Evolutionary conservation across 257 asterid species (phyloP).

Genomic region (Solanum chiquidenum): DNA sequence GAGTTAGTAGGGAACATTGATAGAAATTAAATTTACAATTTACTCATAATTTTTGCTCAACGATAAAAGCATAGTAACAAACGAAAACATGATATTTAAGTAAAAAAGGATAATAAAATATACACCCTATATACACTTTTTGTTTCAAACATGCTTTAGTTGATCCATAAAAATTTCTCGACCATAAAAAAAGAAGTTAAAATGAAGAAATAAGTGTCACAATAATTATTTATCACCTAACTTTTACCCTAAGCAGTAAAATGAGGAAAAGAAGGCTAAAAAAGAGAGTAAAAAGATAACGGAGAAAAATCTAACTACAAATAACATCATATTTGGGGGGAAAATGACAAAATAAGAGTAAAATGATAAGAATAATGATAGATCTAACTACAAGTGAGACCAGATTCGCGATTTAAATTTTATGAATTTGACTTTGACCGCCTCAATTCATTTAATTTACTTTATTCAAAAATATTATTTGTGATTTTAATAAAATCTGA

Average conservation of each 20-base stretch:
- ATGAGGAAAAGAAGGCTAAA: background rate
- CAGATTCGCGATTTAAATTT: background rate
- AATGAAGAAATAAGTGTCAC: background rate
- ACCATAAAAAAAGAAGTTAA: background rate
- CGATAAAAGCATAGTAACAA: background rate
- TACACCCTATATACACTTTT: background rate
- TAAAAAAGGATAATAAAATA: background rate
- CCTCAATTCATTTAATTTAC: background rate
- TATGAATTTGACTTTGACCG: background rate
- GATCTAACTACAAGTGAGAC: background rate
- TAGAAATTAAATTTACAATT: background rate
- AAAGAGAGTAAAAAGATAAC: background rate
- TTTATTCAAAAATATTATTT: background rate
- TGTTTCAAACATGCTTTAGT: background rate
- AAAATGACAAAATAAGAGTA: background rate
- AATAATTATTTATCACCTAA: background rate
- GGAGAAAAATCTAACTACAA: background rate
- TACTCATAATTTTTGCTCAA: background rate
- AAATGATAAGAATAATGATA: background rate
- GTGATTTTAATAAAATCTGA: background rate
- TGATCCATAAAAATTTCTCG: background rate
- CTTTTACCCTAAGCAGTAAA: background rate
- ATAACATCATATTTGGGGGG: background rate
- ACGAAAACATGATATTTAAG: background rate
- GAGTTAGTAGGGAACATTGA: background rate